Percentiles rank a stretch among this genome's conserved stretches.
phyloP scores from a whole-genome alignment of 805 yeast genomes.

The Starmerella stellata region DNA sequence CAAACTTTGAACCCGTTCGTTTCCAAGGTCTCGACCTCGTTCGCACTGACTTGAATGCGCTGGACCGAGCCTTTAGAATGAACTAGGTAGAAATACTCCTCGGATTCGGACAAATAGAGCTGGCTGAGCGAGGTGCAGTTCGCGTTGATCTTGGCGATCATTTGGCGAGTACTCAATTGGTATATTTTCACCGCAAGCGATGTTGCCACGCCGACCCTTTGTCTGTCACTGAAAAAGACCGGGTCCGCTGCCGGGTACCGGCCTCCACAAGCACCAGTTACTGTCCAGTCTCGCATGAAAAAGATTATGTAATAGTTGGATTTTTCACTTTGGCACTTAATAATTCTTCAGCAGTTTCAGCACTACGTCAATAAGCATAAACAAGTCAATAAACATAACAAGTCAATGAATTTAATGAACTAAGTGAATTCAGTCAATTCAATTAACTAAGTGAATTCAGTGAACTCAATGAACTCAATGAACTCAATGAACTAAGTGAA shows the following conservation, averaged over 20 bases:
- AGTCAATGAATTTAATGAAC: too few species aligned
- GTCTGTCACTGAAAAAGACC: constrained; percentile 22
- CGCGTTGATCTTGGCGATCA: constrained; percentile 21
- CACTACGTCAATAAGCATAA: too few species aligned
- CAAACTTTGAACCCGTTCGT: constrained; percentile 6
- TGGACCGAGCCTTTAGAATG: constrained; percentile 12
- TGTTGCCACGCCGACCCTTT: constrained; percentile 23
- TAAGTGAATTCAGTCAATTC: too few species aligned
- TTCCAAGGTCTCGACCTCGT: constrained; percentile 2
- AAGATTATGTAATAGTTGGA: neutral
- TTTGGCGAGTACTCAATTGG: constrained; percentile 22
- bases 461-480: too few species aligned
- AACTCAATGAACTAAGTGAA: too few species aligned
- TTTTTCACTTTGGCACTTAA: too few species aligned
- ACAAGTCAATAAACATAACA: too few species aligned
- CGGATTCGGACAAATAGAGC: constrained; percentile 17
- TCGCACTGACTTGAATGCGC: constrained; percentile 9
- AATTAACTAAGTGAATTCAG: too few species aligned
- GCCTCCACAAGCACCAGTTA: constrained; percentile 24
- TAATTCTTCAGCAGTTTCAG: too few species aligned
- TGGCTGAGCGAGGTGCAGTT: constrained; percentile 22
- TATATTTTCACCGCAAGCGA: constrained; percentile 26
- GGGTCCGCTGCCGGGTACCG: constrained; percentile 23
- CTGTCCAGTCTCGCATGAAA: constrained; percentile 16
- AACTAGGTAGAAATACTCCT: constrained; percentile 20